Evolutionary conservation across 2,329 filamentous ascomycete species (phyloP), one percentile per base, ranked within the genome.

Genomic region (Colletotrichum eremochloae): DNA sequence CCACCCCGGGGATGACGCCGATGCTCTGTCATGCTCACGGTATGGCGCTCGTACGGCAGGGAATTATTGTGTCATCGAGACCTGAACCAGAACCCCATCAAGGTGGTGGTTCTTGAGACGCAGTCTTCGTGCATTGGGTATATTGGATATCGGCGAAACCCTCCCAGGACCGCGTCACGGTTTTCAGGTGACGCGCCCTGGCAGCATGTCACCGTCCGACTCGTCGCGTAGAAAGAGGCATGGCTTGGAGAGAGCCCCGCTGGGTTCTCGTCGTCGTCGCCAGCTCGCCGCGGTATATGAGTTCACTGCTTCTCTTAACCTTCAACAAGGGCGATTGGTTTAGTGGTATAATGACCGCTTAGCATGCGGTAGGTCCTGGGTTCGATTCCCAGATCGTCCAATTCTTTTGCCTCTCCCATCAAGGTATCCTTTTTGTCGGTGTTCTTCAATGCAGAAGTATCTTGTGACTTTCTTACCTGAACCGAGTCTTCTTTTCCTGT

Each of bases 331-430:
- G 69, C 69, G 69, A 68, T 68, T 71, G 69, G 69, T 71, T 71
- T 71, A 71, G 69, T 71, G 69, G 69, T 71, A 71, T 71, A 68
- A 71, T 71, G 65, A 67, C 65, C 69, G 69, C 69, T 71, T 71
- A 71, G 69, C 69, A 71, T 71, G 69, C 65, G 69, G 65, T 67
- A 68, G 69, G 69, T 71, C 69, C 69, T 46, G 68, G 68, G 68
- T 71, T 71, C 68, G 68, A 71, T 71, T 71, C 68, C 68, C 68
- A 46, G 68, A 67, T 71, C 68, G 68, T 71, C 68, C 68, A 71
- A 1, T 2, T 3, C 24, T 57, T 71, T 1, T n/a, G 0, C 1
- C 1, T 7, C 31, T 15, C 24, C 24, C 24, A 24, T 24, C 1
- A 24, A 24, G 1, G 24, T 24, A 24, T 1, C 24, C 24, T 24